Base-by-base conservation (phyloP, 202 grass and related monocot species). In the Setaria viridis region DNA sequence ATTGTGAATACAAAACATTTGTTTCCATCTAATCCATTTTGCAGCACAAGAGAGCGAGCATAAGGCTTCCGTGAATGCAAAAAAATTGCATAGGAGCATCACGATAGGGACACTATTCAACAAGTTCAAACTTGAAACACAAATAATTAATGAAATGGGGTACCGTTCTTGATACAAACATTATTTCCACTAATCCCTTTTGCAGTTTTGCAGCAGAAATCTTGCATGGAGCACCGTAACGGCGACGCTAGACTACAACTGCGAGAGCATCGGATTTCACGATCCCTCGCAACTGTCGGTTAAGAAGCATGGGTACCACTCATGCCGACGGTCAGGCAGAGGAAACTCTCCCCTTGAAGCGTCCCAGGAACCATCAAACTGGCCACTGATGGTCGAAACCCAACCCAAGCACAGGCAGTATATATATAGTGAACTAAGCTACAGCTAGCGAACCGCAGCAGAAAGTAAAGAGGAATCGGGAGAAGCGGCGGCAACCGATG, bases 401-500 rank as follows among this genome's bases (percentile, higher is more conserved):
- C 16, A 17, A 20, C n/a, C 60, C 59, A 30, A 5, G 25, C 25
- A 62, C 25, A 15, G 12, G 45, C 0, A 17, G 14, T 15, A 30
- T 6, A 41, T 37, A 37, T 37, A 37, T 9, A 55, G 16, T 17
- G 5, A n/a, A 2, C 7, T 57, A 56, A 4, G 25, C 46, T 17
- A 15, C 7, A 2, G 15, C 51, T 45, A 48, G 13, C 5, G 62
- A 65, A 14, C 9, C 17, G 41, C 29, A 9, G 47, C 25, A 10
- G 20, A 70, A 2, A 62, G 60, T 9, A 53, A 88, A 66, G 16
- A 12, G 9, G 3, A 41, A 42, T 9, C 7, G 17, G 60, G 17
- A 62, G 45, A 15, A 65, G 16, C 13, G 49, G 3, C 2, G 7
- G 53, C 74, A 41, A 98, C 95, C 93, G 62, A 98, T 92, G 80